Evolutionary conservation across 805 yeast genomes (phyloP).

Genomic region (Cyberlindnera misumaiensis): DNA sequence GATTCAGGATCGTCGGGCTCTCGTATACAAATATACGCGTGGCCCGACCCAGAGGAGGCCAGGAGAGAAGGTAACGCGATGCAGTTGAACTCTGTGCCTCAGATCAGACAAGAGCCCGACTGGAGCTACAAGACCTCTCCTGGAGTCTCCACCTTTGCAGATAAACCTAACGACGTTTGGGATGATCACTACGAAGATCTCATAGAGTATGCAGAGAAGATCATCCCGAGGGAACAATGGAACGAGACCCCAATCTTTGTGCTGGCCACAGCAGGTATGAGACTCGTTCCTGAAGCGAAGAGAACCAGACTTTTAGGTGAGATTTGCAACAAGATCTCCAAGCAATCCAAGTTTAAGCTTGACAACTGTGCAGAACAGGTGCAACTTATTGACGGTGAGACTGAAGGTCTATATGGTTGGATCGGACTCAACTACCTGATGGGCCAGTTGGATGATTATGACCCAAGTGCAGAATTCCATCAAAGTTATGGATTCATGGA

Average conservation of each 20-base stretch:
- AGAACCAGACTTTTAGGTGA: slow-evolving; percentile 47
- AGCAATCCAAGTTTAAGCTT: slow-evolving; percentile 48
- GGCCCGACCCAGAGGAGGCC: slow-evolving; percentile 50
- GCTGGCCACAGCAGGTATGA: slow-evolving; percentile 97
- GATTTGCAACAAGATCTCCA: slow-evolving; percentile 51
- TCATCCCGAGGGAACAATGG: slow-evolving; percentile 59
- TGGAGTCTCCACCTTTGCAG: slow-evolving; percentile 70
- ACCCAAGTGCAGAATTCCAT: slow-evolving; percentile 29
- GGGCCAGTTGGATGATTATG: slow-evolving; percentile 51
- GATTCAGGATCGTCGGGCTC: slow-evolving; percentile 98
- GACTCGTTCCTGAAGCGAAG: slow-evolving; percentile 54
- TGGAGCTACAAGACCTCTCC: slow-evolving; percentile 77
- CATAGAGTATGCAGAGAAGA: slow-evolving; percentile 58
- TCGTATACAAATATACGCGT: slow-evolving; percentile 72
- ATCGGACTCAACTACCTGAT: slow-evolving; percentile 79
- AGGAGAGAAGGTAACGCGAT: slow-evolving; percentile 27
- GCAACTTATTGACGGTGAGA: slow-evolving; percentile 85
- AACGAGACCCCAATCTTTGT: slow-evolving; percentile 76
- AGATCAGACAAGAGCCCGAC: slow-evolving; percentile 49
- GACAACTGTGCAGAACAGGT: slow-evolving; percentile 62
- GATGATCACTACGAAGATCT: slow-evolving; percentile 58
- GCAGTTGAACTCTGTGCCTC: slow-evolving; percentile 54
- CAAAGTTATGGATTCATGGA: slow-evolving; percentile 91
- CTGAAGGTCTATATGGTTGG: slow-evolving; percentile 97
- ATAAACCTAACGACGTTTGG: slow-evolving; percentile 55